phyloP scores from a whole-genome alignment of 1,284 basidiomycete genomes.

The Naganishia cerealis region DNA sequence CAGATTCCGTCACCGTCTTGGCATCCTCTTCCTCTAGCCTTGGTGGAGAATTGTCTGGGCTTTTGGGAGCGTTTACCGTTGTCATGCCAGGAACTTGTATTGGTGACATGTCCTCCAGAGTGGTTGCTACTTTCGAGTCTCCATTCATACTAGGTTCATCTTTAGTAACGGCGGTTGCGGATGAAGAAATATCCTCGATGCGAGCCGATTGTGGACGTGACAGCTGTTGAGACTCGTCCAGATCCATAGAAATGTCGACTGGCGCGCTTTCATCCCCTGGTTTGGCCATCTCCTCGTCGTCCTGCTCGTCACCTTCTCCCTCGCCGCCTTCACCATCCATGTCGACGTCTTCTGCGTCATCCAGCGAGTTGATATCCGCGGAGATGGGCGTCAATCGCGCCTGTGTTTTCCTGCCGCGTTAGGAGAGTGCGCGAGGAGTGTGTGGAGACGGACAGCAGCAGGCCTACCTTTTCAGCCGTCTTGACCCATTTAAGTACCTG shows the following conservation, averaged over 20 bases:
- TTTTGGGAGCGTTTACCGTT: too few species aligned
- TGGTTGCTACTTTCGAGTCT: too few species aligned
- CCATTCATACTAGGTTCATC: too few species aligned
- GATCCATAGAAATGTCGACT: background rate
- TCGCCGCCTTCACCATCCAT: conserved; percentile 15
- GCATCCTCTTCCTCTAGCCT: background rate
- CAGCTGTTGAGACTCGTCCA: background rate
- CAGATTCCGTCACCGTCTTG: background rate
- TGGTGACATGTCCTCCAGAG: too few species aligned
- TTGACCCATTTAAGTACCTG: conserved; percentile 24
- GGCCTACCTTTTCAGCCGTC: conserved; percentile 23
- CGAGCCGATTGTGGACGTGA: too few species aligned
- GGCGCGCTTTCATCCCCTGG: conserved; percentile 3
- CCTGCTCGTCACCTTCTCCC: conserved; percentile 6
- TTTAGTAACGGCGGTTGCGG: too few species aligned
- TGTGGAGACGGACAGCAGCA: background rate
- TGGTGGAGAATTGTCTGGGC: too few species aligned
- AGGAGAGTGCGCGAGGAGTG: too few species aligned
- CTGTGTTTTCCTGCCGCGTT: background rate
- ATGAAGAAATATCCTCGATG: too few species aligned
- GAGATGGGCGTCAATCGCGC: conserved; percentile 14
- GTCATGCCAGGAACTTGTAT: too few species aligned
- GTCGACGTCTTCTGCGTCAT: conserved; percentile 19
- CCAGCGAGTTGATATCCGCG: conserved; percentile 3
- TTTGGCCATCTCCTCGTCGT: conserved; percentile 11